A percentile compares a stretch with the other conserved stretches of the same genome.
These are phyloP conservation scores for Metschnikowia koreensis DNA, from an alignment of 805 yeast genomes.

Conservation along the genomic window DNA sequence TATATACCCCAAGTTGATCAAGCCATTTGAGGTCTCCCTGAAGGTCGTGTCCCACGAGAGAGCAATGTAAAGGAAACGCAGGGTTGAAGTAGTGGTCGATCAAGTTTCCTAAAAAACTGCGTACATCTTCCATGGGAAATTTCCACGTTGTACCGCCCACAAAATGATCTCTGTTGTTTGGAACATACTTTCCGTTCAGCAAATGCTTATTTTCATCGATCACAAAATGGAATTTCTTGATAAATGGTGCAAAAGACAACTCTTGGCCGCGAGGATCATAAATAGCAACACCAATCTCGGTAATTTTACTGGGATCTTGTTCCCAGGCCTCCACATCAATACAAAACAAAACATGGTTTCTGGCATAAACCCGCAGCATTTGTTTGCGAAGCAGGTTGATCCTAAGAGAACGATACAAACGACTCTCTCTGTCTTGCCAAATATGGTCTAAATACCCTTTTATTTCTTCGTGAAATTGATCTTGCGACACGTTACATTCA, in stretches of 20 bases:
- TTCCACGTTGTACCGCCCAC: neutral
- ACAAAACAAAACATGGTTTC: constrained; percentile 11
- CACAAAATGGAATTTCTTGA: constrained; percentile 19
- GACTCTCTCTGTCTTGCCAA: neutral
- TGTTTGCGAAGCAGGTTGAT: neutral
- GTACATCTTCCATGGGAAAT: neutral
- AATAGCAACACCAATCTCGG: constrained; percentile 22
- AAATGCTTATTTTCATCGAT: constrained; percentile 15
- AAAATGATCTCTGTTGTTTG: neutral
- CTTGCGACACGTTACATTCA: neutral
- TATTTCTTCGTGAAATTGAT: neutral
- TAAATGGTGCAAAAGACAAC: constrained; percentile 15
- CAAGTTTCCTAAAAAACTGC: neutral
- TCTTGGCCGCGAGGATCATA: constrained; percentile 21
- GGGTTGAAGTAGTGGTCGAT: neutral
- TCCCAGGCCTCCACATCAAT: constrained; percentile 22
- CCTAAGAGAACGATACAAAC: neutral
- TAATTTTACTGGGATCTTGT: neutral
- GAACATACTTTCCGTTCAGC: neutral
- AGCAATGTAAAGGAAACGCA: neutral
- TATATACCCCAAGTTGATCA: neutral
- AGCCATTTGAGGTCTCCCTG: neutral
- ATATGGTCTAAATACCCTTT: no score
- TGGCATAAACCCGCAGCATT: neutral
- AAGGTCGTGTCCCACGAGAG: neutral